Percentiles rank a stretch among this genome's conserved stretches.
Evolutionary conservation across 2,329 filamentous ascomycete species (phyloP).

Genomic region (Aspergillus arachidicola): DNA sequence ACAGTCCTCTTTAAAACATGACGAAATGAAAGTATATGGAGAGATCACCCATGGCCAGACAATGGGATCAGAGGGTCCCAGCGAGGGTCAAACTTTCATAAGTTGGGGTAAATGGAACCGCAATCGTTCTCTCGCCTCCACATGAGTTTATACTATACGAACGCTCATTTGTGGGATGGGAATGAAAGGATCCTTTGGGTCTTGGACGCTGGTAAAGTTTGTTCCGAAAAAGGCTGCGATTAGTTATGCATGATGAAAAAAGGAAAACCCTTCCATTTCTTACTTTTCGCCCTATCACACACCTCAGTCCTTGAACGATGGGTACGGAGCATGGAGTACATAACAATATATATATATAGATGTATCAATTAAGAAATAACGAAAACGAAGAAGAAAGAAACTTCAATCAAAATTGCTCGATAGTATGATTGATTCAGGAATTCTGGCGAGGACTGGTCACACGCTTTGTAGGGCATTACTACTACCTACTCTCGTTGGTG

Average conservation of each 20-base stretch:
- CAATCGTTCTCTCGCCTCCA: not conserved
- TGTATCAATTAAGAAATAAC: too few relatives aligned
- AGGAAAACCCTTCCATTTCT: too few relatives aligned
- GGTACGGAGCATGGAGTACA: too few relatives aligned
- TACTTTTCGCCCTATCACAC: too few relatives aligned
- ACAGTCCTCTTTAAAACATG: slow-evolving; percentile 1
- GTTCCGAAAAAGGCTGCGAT: not conserved
- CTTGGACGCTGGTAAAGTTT: not conserved
- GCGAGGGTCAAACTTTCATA: too few relatives aligned
- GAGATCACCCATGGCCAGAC: not conserved
- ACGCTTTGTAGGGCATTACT: not conserved
- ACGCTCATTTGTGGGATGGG: not conserved
- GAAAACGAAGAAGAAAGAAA: not conserved
- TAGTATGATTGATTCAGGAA: too few relatives aligned
- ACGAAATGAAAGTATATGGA: not conserved
- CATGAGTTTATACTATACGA: not conserved
- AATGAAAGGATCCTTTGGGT: not conserved
- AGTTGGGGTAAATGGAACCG: not conserved
- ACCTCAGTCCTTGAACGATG: too few relatives aligned
- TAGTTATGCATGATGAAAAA: not conserved
- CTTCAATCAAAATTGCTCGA: not conserved
- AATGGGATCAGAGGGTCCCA: not conserved
- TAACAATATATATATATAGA: too few relatives aligned
- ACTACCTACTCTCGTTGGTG: not conserved
- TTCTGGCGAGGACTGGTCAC: too few relatives aligned